Percentiles rank a stretch among this genome's conserved stretches.
These are phyloP conservation scores for Trichosporon coremiiforme DNA, from an alignment of 1,284 basidiomycete genomes.

Conservation along the genomic window DNA sequence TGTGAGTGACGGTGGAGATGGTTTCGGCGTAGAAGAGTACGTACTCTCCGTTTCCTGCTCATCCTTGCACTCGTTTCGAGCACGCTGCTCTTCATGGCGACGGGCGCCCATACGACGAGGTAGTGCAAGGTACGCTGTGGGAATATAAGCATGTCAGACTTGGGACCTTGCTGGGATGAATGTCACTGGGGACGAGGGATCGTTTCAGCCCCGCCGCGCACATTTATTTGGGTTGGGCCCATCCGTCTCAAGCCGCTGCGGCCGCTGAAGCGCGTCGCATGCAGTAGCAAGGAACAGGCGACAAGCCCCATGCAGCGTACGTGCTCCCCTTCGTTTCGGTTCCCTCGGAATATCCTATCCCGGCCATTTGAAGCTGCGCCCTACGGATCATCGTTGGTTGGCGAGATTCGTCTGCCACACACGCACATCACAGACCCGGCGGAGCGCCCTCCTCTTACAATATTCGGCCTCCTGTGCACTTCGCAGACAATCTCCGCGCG, in stretches of 20 bases:
- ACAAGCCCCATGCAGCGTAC: not conserved
- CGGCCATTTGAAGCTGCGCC: too few relatives aligned
- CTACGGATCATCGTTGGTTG: not conserved
- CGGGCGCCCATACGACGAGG: too few relatives aligned
- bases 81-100: too few relatives aligned
- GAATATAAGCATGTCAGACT: too few relatives aligned
- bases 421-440: not conserved
- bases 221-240: conserved; percentile 5
- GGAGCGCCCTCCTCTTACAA: not conserved
- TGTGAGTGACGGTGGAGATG: too few relatives aligned
- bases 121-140: too few relatives aligned
- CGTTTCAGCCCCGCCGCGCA: not conserved
- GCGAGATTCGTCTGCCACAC: not conserved
- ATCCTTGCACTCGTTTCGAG: too few relatives aligned
- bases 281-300: not conserved
- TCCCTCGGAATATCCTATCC: not conserved
- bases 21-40: too few relatives aligned
- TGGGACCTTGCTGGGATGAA: not conserved
- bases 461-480: not conserved
- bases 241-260: not conserved
- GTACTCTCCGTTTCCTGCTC: too few relatives aligned
- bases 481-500: not conserved
- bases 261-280: not conserved
- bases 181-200: not conserved
- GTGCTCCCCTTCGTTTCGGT: not conserved